These are phyloP conservation scores for Talaromyces wortmannii DNA, from an alignment of 495 filamentous ascomycete genomes.

Conservation along the genomic window DNA sequence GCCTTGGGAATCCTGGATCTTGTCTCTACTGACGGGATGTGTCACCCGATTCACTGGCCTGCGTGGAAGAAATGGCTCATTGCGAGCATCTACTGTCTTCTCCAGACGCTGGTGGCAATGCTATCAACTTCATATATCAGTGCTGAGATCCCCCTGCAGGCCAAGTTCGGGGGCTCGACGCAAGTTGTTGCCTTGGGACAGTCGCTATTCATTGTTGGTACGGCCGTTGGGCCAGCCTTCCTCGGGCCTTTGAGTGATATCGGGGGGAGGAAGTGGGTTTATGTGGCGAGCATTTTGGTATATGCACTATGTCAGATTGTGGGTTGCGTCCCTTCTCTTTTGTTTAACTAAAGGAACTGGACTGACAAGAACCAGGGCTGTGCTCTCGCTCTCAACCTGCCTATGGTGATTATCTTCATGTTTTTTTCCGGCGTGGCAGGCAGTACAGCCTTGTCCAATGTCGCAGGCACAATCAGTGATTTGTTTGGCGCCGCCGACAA, in stretches of 20 bases:
- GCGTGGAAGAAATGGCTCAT: constrained; percentile 23
- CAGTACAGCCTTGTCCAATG: constrained; percentile 27
- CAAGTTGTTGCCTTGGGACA: constrained; percentile 19
- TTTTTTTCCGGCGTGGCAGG: constrained; percentile 25
- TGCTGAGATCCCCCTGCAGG: constrained; percentile 19
- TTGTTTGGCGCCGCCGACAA: constrained; percentile 26
- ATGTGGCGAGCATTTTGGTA: constrained; percentile 19
- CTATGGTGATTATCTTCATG: constrained; percentile 32
- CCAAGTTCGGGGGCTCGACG: constrained; percentile 20
- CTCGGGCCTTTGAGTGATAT: constrained; percentile 24
- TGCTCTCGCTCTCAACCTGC: constrained; percentile 23
- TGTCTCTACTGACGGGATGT: constrained; percentile 5
- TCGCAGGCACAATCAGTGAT: constrained; percentile 29
- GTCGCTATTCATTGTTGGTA: constrained; percentile 20
- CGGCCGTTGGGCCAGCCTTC: constrained; percentile 17
- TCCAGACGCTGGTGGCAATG: constrained; percentile 23
- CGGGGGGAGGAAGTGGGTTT: constrained; percentile 31
- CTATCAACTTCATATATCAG: constrained; percentile 25
- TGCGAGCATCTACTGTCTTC: constrained; percentile 18
- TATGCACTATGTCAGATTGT: constrained; percentile 27
- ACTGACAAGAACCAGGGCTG: constrained; percentile 10
- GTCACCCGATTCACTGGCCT: constrained; percentile 28
- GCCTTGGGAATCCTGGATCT: background rate
- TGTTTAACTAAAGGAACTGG: too few species aligned
- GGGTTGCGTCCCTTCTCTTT: background rate